Conservation (phyloP, 1,139 yeast genomes). For the Saccharomyces hybrid region DNA sequence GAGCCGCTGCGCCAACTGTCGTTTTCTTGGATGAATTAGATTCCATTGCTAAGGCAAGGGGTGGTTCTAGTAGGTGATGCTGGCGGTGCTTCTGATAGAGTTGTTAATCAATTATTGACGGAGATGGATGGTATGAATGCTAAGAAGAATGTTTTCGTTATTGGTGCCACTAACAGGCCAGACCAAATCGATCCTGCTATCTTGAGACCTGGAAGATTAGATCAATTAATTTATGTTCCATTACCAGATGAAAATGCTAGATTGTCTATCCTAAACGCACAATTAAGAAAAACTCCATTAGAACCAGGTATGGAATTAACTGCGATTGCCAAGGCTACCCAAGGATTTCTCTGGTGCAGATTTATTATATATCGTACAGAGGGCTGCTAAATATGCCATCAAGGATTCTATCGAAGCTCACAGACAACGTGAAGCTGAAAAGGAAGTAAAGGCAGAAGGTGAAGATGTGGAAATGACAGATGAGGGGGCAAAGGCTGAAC, state of each 20-base stretch:
- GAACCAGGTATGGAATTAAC: conserved; percentile 90
- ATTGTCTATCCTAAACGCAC: conserved; percentile 86
- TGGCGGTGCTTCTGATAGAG: conserved; percentile 97
- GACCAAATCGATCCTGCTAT: conserved; percentile 98
- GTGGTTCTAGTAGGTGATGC: conserved; percentile 89
- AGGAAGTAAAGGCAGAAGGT: conserved; percentile 45
- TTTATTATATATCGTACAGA: conserved; percentile 91
- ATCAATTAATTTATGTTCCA: conserved; percentile 96
- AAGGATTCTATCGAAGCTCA: conserved; percentile 94
- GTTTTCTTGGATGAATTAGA: conserved; percentile 96
- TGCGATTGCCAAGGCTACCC: conserved; percentile 86
- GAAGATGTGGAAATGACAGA: conserved; percentile 65
- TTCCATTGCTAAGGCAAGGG: conserved; percentile 96
- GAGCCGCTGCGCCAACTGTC: conserved; percentile 98
- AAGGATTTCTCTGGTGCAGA: conserved; percentile 99
- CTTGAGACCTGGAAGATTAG: conserved; percentile 98
- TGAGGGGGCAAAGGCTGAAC: conserved; percentile 53
- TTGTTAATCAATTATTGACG: conserved; percentile 92
- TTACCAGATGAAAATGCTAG: conserved; percentile 94
- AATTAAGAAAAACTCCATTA: conserved; percentile 94
- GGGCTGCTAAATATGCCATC: conserved; percentile 97
- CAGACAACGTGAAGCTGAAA: conserved; percentile 46
- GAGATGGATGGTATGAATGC: conserved; percentile 99
- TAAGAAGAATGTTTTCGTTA: conserved; percentile 94
- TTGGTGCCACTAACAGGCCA: conserved; percentile 99